phyloP scores from a whole-genome alignment of 2,329 filamentous ascomycete species.

The Emydomyces testavorans region DNA sequence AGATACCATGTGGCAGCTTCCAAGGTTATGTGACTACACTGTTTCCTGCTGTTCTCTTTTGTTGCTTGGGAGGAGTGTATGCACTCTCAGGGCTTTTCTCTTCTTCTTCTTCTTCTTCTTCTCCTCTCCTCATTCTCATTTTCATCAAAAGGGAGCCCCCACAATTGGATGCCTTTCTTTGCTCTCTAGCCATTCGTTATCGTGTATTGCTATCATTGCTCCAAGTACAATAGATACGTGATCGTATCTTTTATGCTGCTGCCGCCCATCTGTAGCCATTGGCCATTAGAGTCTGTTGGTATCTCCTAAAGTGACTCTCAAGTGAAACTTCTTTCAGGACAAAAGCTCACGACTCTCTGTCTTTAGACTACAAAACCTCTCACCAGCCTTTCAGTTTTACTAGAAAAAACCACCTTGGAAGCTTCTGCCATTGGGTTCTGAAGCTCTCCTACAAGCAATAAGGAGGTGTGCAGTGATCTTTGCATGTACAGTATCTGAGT shows the following conservation, averaged over 20 bases:
- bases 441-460: background rate
- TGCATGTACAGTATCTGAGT: background rate
- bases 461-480: background rate
- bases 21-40: background rate
- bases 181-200: conserved; percentile 7
- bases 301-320: background rate
- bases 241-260: background rate
- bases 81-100: background rate
- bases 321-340: background rate
- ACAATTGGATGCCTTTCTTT: background rate
- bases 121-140: background rate
- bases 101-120: background rate
- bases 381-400: background rate
- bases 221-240: background rate
- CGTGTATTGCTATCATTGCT: conserved; percentile 8
- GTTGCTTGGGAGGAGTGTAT: background rate
- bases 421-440: background rate
- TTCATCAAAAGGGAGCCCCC: background rate
- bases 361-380: background rate
- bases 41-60: conserved; percentile 2
- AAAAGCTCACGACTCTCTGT: background rate
- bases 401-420: background rate
- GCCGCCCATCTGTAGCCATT: background rate
- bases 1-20: conserved; percentile 8
- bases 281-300: background rate